These are phyloP conservation scores for Pseudognaphalium luteoalbum DNA, from an alignment of 129 eudicot species.

Conservation along the genomic window DNA sequence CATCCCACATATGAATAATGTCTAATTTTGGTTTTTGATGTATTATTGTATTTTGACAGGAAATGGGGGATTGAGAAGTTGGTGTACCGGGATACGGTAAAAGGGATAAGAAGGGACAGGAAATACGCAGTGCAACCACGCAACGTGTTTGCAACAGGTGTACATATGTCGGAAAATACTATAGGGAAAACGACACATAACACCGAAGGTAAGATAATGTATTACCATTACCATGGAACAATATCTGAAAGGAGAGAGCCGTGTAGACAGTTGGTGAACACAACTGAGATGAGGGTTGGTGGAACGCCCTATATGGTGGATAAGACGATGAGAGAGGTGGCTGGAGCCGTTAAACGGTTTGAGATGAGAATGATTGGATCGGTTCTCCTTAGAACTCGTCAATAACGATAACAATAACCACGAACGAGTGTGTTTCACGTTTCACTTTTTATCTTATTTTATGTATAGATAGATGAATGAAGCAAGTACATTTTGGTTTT, in stretches of 20 bases:
- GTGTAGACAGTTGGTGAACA: constrained; percentile 58
- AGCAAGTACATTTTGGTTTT: constrained; percentile 19
- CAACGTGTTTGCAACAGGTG: constrained; percentile 74
- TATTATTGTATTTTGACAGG: constrained; percentile 32
- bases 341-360: constrained; percentile 50
- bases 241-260: constrained; percentile 70
- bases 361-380: constrained; percentile 58
- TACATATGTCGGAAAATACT: constrained; percentile 78
- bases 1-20: not conserved
- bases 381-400: constrained; percentile 41
- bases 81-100: constrained; percentile 53
- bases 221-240: constrained; percentile 84
- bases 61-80: constrained; percentile 94
- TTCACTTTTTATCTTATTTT: not conserved
- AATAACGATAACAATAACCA: constrained; percentile 31
- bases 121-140: constrained; percentile 81
- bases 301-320: constrained; percentile 46
- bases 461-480: constrained; percentile 37
- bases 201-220: constrained; percentile 62
- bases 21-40: not conserved
- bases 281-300: constrained; percentile 33
- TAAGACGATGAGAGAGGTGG: constrained; percentile 51
- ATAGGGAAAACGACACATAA: constrained; percentile 60
- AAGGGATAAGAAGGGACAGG: constrained; percentile 67
- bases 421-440: not conserved